phyloP scores from a whole-genome alignment of 768 basidiomycete genomes.

The Kondoa subrosea region DNA sequence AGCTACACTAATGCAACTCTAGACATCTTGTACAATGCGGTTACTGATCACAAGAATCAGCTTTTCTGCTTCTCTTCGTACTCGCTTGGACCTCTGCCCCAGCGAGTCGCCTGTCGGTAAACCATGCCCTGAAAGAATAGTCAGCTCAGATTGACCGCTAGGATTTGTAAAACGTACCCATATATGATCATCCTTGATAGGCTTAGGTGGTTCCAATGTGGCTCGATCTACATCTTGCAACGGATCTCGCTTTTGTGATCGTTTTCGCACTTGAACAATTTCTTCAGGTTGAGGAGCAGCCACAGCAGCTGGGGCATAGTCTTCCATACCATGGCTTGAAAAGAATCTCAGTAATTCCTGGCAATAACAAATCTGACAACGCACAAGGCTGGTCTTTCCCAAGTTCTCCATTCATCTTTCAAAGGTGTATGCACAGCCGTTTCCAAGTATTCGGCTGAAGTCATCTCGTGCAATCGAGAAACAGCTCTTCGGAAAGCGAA shows the following conservation, averaged over 20 bases:
- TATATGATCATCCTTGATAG: conserved; percentile 16
- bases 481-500: conserved; percentile 50
- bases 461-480: conserved; percentile 46
- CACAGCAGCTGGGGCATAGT: neutral
- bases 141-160: neutral
- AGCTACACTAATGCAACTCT: too few species aligned
- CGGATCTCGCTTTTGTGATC: conserved; percentile 1
- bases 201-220: neutral
- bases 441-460: conserved; percentile 28
- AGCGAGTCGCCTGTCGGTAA: conserved; percentile 2
- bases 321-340: too few species aligned
- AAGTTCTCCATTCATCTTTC: conserved; percentile 18
- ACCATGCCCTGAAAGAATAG: neutral
- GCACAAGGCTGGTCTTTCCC: conserved; percentile 23
- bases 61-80: conserved; percentile 6
- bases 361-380: neutral
- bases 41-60: too few species aligned
- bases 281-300: too few species aligned
- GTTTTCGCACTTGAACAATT: neutral
- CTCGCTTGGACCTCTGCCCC: conserved; percentile 20
- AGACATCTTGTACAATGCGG: too few species aligned
- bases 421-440: conserved; percentile 22
- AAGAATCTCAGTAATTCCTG: too few species aligned
- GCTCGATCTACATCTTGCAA: neutral
- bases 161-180: conserved; percentile 15